Percentiles rank a stretch among this genome's conserved stretches.
Conservation (phyloP, 192 early-diverging fungal species). For the Umbelopsis vinacea region DNA sequence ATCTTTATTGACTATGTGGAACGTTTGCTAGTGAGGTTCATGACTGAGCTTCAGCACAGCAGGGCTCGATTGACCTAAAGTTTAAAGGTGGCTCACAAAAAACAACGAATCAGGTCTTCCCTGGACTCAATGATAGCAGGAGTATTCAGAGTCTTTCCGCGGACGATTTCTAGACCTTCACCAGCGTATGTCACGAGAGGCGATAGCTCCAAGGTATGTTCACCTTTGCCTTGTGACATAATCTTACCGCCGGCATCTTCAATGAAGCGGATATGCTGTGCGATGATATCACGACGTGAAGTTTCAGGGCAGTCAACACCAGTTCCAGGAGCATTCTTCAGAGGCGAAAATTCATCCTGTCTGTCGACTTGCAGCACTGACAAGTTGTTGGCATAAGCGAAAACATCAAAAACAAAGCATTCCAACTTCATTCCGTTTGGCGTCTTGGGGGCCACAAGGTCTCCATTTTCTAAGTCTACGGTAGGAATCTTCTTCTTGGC, state of each 20-base stretch:
- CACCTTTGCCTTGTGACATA: slow-evolving; percentile 45
- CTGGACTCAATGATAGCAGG: slow-evolving; percentile 54
- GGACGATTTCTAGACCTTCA: slow-evolving; percentile 85
- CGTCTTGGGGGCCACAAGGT: slow-evolving; percentile 68
- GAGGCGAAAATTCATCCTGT: slow-evolving; percentile 94
- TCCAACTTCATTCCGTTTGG: slow-evolving; percentile 99
- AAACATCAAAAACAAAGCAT: slow-evolving; percentile 99
- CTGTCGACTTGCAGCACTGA: slow-evolving; percentile 93
- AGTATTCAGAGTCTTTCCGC: slow-evolving; percentile 69
- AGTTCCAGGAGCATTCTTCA: slow-evolving; percentile 95
- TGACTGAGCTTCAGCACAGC: too few relatives aligned
- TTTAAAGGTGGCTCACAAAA: neutral
- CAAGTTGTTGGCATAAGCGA: slow-evolving; percentile 87
- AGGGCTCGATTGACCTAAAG: too few relatives aligned
- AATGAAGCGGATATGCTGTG: slow-evolving; percentile 87
- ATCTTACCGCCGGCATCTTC: slow-evolving; percentile 84
- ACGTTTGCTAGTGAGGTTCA: too few relatives aligned
- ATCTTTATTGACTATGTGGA: too few relatives aligned
- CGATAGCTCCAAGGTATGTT: slow-evolving; percentile 78
- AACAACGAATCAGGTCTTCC: slow-evolving; percentile 38
- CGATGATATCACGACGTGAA: slow-evolving; percentile 84
- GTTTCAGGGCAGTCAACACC: slow-evolving; percentile 93
- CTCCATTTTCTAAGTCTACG: slow-evolving; percentile 78
- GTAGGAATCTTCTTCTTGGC: slow-evolving; percentile 98
- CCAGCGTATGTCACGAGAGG: slow-evolving; percentile 91